Evolutionary conservation across 495 filamentous ascomycete genomes (phyloP), one percentile per base, ranked within the genome.

Genomic region (Aspergillus steynii): DNA sequence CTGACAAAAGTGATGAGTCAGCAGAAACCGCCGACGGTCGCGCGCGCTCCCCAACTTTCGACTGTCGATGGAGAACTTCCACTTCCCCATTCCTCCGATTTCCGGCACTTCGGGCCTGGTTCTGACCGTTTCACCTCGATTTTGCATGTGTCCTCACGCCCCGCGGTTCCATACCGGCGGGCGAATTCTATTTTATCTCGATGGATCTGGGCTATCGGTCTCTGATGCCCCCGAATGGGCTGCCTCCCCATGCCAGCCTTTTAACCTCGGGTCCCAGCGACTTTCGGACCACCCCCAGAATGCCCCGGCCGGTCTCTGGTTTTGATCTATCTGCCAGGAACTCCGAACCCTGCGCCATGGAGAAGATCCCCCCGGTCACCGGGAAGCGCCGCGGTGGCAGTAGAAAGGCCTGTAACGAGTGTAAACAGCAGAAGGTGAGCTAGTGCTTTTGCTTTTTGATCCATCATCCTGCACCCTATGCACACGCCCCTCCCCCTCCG

Each of bases 341-440:
- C 55, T 73, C 74, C 50, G 75, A 74, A 53, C 65, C 72, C 61
- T 69, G 73, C 61, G 70, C 69, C 52, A 77, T 74, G 77, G 74
- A 77, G 62, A 79, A 78, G 71, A 64, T 70, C 60, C 74, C 74
- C 68, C 76, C 76, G 64, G 68, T 77, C 65, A 75, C 74, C 32
- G 72, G 76, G 59, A 81, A 81, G 65, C 77, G 78, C 65, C 74
- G 78, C 63, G 78, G 78, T 61, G 78, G 78, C 26, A 77, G 74
- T 70, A 67, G 78, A 29, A 80, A 79, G 64, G 78, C 78, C 32
- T 81, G 78, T 71, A 81, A 81, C 50, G 77, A 80, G 65, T 81
- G 78, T 73, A 80, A 80, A 58, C 78, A 81, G 68, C 78, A 81
- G 62, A 80, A 80, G 77, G 78, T 80, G 66, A 65, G 70, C 61